These are phyloP conservation scores for Samsoniella hepiali DNA, from an alignment of 2,329 filamentous ascomycete genomes.

Conservation along the genomic window DNA sequence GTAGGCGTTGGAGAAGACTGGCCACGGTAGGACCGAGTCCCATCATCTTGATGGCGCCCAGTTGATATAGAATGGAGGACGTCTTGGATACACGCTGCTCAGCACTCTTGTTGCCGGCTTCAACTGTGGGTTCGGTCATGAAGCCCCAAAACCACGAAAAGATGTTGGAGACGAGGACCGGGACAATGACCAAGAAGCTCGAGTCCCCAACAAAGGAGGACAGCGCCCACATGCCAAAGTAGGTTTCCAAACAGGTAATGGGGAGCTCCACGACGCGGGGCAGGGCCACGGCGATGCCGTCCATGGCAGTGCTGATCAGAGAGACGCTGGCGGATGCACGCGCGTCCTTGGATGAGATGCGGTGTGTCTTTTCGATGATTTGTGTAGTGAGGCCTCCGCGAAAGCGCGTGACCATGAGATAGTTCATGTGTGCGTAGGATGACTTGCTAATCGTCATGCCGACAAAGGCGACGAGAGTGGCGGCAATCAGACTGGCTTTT, in stretches of 20 bases:
- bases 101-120: neutral
- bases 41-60: slow-evolving; percentile 13
- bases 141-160: slow-evolving; percentile 12
- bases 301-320: slow-evolving; percentile 12
- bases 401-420: slow-evolving; percentile 31
- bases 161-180: slow-evolving; percentile 5
- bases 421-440: slow-evolving; percentile 11
- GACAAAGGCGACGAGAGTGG: neutral
- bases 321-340: slow-evolving; percentile 27
- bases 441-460: slow-evolving; percentile 7
- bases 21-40: slow-evolving; percentile 6
- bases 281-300: slow-evolving; percentile 4
- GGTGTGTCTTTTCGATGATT: slow-evolving; percentile 45
- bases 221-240: slow-evolving; percentile 10
- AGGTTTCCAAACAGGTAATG: neutral
- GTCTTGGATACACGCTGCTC: slow-evolving; percentile 5
- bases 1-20: neutral
- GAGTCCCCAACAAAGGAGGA: neutral
- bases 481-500: neutral
- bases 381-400: slow-evolving; percentile 37
- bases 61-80: neutral
- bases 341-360: slow-evolving; percentile 28
- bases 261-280: slow-evolving; percentile 3
- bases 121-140: neutral
- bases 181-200: slow-evolving; percentile 2